Base-by-base conservation (phyloP, 768 basidiomycete species). In the Calocera cornea region DNA sequence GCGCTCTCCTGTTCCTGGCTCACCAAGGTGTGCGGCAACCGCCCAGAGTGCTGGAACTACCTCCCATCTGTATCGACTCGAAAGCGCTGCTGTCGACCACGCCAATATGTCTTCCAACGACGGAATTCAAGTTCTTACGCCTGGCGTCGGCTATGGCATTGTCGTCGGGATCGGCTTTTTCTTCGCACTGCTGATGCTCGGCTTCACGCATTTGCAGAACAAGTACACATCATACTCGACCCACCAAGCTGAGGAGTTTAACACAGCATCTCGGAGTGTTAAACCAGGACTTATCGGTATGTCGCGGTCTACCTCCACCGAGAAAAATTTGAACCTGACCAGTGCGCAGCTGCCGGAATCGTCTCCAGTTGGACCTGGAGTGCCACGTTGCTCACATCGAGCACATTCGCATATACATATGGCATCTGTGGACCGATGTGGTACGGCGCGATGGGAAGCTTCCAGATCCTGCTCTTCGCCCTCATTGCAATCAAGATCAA, bases 381-480 rank as follows among this genome's bases (percentile, higher is more conserved):
- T 64, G 83, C 83, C 0, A 84, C 83, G 0, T 76, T 84, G 16
- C 76, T 84, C n/a, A 82, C 82, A 67, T 83, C 82, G 0, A 80
- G 81, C 65, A 83, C 82, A 0, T 82, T 80, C 0, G 81, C 82
- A 2, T 83, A 84, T 69, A 79, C 79, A 0, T 83, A 81, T 63
- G 83, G 77, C 74, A 34, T 60, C 69, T 65, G 22, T 19, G 64
- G 64, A 36, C 64, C 64, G 64, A 17, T 12, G 64, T 65, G 64
- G 64, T 65, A 65, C 27, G 49, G 47, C 11, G 49, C 33, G 41
- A 36, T 29, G 8, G 38, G 69, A 14, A 84, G 83, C 0, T 81
- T 83, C 24, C 83, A 84, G 71, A 78, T 85, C 22, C 78, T 78
- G 3, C 78, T 84, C 67, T 85, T 85, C 66, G 81, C 75, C 36